Evolutionary conservation across 305 asterid genomes (phyloP), one percentile per base, ranked within the genome.

Genomic region (Fraxinus paxiana): DNA sequence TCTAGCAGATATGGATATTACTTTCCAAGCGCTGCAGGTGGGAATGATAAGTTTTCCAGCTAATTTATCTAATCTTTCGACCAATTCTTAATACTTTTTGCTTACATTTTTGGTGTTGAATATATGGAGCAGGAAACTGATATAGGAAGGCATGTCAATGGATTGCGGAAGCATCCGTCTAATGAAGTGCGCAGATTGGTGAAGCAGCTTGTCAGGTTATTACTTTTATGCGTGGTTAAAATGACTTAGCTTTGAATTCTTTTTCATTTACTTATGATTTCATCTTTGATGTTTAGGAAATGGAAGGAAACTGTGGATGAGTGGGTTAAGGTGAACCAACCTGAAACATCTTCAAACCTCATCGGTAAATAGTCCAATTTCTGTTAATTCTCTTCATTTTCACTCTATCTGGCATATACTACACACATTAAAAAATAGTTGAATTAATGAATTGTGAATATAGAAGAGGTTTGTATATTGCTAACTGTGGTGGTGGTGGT

Each of bases 301-400:
- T 96, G 98, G 99, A 96, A 93, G 84, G 95, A 89, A 59, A 90
- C 92, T 13, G 98, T 96, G 85, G 98, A 96, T 75, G 95, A 96
- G 76, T 94, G 97, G 98, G 98, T 91, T 81, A 90, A 87, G 87
- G 89, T 89, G 87, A 90, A 92, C 85, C 92, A 87, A 56, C 94
- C 91, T 6, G 91, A 90, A 75, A 86, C 82, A 30, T 28, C 90
- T 63, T 85, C 97, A 22, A 84, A 88, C 83, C 88, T 87, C 78
- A 86, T 89, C 63, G 98, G 96, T 75, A 4, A 56, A 76, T 70
- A 34, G 63, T 18, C n/a, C 4, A 67, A 67, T 12, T 30, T 82
- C 31, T 82, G 13, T 35, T 24, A 48, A 46, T 26, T 46, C 79
- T 82, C 20, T 28, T 4, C 7, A 13, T 67, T 67, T 28, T 28